Evolutionary conservation across 306 rosid genomes (phyloP).

Genomic region (Leucaena leucocephala): DNA sequence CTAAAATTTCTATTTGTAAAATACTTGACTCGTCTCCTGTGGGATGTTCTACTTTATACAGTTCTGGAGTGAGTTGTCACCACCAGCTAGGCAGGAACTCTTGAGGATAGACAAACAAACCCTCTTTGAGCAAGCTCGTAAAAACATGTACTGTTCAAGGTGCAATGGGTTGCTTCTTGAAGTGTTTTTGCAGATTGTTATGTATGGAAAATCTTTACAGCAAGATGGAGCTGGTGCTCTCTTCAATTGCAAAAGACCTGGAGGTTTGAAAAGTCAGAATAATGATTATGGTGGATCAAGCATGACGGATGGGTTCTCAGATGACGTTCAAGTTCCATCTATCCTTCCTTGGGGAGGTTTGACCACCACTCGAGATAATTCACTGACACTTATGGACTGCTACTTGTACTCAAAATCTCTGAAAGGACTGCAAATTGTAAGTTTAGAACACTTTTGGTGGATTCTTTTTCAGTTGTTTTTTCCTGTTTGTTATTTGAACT

Average conservation of each 20-base stretch:
- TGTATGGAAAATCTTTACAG: conserved; percentile 90
- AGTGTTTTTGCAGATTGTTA: conserved; percentile 93
- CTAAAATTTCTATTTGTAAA: conserved; percentile 20
- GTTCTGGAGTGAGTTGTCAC: conserved; percentile 88
- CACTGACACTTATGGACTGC: conserved; percentile 86
- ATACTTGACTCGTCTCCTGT: conserved; percentile 40
- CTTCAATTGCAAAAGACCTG: conserved; percentile 53
- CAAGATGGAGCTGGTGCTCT: conserved; percentile 64
- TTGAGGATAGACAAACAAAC: background rate
- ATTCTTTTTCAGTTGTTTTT: conserved; percentile 1
- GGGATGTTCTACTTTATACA: conserved; percentile 43
- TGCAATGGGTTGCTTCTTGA: conserved; percentile 97
- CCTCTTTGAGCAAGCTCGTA: conserved; percentile 56
- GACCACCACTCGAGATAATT: conserved; percentile 83
- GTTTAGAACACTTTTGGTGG: conserved; percentile 34
- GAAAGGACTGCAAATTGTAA: conserved; percentile 86
- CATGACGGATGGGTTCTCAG: conserved; percentile 57
- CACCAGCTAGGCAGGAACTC: conserved; percentile 76
- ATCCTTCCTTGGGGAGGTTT: conserved; percentile 98
- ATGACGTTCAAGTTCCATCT: conserved; percentile 89
- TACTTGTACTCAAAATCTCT: conserved; percentile 77
- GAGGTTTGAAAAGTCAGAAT: conserved; percentile 59
- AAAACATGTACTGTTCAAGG: conserved; percentile 98
- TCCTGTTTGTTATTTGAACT: conserved; percentile 37
- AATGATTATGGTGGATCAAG: conserved; percentile 54